Conservation (phyloP, 495 filamentous ascomycete genomes). For the Usnea hakonensis region DNA sequence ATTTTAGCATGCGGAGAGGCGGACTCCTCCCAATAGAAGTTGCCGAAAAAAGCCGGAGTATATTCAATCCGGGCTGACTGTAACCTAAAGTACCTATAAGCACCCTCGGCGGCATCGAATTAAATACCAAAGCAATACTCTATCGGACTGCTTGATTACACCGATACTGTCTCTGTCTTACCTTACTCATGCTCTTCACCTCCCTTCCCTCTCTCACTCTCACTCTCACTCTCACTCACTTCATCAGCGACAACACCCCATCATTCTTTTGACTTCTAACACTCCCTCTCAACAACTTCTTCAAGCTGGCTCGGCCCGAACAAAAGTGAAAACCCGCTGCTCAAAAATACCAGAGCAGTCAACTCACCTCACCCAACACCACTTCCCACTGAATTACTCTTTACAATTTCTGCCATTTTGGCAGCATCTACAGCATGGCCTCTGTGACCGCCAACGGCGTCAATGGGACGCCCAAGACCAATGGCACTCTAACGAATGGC, state of each 20-base stretch:
- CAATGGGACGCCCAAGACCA: constrained; percentile 23
- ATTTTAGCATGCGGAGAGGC: neutral
- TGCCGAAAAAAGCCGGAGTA: neutral
- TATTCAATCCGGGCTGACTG: neutral
- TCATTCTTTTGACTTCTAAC: neutral
- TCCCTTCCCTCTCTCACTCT: too few relatives aligned
- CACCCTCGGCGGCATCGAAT: neutral
- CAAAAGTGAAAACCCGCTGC: neutral
- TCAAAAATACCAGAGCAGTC: neutral
- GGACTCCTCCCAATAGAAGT: neutral
- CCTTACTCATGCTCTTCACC: too few relatives aligned
- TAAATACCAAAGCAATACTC: too few relatives aligned
- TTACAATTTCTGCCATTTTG: neutral
- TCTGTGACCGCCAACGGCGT: constrained; percentile 17
- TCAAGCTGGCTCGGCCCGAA: neutral
- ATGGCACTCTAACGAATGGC: constrained; percentile 33
- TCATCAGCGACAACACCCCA: neutral
- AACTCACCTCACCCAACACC: neutral
- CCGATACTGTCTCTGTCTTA: too few relatives aligned
- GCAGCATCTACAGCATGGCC: constrained; percentile 16
- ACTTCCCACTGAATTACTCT: neutral
- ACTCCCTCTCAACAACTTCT: neutral
- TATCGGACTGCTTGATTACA: neutral
- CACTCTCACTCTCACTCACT: neutral
- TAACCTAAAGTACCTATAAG: too few relatives aligned